Conservation (phyloP, 768 basidiomycete species). For the Cubamyces lactineus region DNA sequence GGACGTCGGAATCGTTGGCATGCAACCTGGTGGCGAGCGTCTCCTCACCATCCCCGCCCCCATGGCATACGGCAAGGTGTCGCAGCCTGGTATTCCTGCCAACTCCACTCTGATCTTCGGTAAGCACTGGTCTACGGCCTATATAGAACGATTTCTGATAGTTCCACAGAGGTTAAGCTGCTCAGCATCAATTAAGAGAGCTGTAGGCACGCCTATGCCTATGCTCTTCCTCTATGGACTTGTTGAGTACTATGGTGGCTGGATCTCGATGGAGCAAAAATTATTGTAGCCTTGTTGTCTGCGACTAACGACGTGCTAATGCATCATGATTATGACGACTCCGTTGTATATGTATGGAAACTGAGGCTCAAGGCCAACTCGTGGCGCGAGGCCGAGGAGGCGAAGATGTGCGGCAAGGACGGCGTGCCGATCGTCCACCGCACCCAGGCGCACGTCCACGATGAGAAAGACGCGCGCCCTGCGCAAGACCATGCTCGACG, state of each 20-base stretch:
- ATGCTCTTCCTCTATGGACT: background rate
- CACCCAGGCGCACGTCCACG: background rate
- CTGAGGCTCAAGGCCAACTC: too few species aligned
- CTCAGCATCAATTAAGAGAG: constrained; percentile 60
- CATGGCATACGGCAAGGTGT: constrained; percentile 73
- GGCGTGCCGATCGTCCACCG: background rate
- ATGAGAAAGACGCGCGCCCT: background rate
- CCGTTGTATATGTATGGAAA: too few species aligned
- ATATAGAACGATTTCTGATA: background rate
- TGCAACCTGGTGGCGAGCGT: constrained; percentile 91
- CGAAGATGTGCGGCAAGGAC: background rate
- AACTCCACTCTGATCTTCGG: constrained; percentile 86
- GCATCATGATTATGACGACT: constrained; percentile 6
- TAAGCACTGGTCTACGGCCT: constrained; percentile 37
- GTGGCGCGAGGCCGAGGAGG: background rate
- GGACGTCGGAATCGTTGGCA: constrained; percentile 91
- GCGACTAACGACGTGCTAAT: constrained; percentile 6
- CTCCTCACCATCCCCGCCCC: constrained; percentile 71
- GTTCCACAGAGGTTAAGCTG: constrained; percentile 66
- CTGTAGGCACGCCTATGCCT: background rate
- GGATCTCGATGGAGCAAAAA: background rate
- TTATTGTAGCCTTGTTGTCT: constrained; percentile 5
- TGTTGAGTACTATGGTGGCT: background rate
- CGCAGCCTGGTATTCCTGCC: constrained; percentile 66
- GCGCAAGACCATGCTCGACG: background rate